Conservation (phyloP, 345 rosid species). For the Bruguiera sexangula region DNA sequence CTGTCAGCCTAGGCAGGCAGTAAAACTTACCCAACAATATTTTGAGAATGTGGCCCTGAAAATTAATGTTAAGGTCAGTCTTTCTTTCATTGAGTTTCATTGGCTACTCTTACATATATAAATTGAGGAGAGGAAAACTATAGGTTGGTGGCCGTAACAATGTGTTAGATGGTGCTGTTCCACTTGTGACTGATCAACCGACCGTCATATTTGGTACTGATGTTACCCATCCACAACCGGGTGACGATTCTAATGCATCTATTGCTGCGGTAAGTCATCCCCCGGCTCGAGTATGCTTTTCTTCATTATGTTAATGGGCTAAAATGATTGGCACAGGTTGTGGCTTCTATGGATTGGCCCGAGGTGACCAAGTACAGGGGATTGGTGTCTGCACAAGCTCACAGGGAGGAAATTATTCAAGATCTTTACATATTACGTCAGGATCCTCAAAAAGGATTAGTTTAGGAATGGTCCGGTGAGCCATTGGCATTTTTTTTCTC, state of each 20-base stretch:
- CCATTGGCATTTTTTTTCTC: neutral
- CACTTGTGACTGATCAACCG: conserved; percentile 45
- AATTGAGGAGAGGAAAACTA: neutral
- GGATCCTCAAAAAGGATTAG: conserved; percentile 32
- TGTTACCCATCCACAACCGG: conserved; percentile 75
- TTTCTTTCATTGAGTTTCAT: neutral
- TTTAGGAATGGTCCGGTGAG: conserved; percentile 66
- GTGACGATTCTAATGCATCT: conserved; percentile 71
- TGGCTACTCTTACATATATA: neutral
- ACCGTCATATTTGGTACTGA: conserved; percentile 83
- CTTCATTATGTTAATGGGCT: conserved; percentile 7
- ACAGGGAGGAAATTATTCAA: conserved; percentile 60
- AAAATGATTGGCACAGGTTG: conserved; percentile 44
- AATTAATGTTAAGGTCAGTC: conserved; percentile 46
- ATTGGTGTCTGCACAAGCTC: conserved; percentile 64
- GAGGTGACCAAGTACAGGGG: conserved; percentile 69
- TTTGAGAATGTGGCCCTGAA: no score
- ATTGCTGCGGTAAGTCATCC: conserved; percentile 66
- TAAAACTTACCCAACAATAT: no score
- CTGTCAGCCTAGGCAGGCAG: no score
- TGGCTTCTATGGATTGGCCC: conserved; percentile 93
- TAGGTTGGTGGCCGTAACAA: conserved; percentile 79
- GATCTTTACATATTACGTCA: conserved; percentile 44
- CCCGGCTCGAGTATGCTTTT: neutral
- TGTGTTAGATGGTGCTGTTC: conserved; percentile 61